Percentiles rank a stretch among this genome's conserved stretches.
phyloP scores from a whole-genome alignment of 2,329 filamentous ascomycete genomes.

The Cladophialophora immunda region DNA sequence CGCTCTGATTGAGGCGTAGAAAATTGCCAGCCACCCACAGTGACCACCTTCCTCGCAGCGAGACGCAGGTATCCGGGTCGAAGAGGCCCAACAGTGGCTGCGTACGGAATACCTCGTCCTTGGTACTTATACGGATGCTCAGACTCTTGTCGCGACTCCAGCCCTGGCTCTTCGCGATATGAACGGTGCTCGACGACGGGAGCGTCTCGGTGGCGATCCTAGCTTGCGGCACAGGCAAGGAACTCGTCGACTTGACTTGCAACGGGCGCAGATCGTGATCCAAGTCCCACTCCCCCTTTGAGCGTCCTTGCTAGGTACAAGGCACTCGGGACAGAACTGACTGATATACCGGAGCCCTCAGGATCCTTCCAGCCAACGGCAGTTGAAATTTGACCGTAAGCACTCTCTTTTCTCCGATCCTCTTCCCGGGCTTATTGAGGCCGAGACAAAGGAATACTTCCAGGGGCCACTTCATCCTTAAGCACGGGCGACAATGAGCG shows the following conservation, averaged over 20 bases:
- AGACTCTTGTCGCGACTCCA: not conserved
- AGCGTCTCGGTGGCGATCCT: not conserved
- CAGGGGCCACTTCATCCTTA: not conserved
- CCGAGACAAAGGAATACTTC: slow-evolving; percentile 9
- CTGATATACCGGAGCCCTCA: not conserved
- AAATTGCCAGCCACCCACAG: slow-evolving; percentile 2
- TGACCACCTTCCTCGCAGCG: no score
- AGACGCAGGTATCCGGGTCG: not conserved
- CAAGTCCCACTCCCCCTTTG: slow-evolving; percentile 6
- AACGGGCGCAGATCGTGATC: slow-evolving; percentile 1
- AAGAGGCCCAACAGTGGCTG: not conserved
- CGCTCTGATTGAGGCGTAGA: slow-evolving; percentile 14
- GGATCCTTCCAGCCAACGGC: slow-evolving; percentile 5
- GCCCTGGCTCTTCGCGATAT: not conserved
- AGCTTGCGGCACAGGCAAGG: not conserved
- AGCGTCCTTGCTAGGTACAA: not conserved
- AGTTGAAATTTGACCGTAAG: slow-evolving; percentile 8
- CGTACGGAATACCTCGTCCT: not conserved
- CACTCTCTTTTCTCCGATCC: not conserved
- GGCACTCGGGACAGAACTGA: not conserved
- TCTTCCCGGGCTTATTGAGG: slow-evolving; percentile 9
- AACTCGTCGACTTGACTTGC: not conserved
- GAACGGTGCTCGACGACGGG: not conserved
- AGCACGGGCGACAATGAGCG: not conserved
- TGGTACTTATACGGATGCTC: not conserved